phyloP scores from a whole-genome alignment of 2,329 filamentous ascomycete genomes.

The Tolypocladium guangdongense region DNA sequence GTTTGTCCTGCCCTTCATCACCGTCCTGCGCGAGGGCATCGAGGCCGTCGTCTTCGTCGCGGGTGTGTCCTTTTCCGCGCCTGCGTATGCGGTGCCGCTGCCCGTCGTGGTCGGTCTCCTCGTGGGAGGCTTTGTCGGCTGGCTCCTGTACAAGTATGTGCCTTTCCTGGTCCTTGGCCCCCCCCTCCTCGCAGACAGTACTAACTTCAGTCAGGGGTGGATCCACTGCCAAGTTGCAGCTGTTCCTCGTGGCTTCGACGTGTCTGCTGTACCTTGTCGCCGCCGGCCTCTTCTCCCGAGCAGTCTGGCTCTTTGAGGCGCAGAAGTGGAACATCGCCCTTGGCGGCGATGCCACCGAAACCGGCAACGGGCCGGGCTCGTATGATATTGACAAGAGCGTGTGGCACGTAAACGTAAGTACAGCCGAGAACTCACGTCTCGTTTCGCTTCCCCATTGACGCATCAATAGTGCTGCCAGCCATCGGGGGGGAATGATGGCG shows the following conservation, averaged over 20 bases:
- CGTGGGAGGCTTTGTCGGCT: constrained; percentile 58
- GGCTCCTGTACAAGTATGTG: constrained; percentile 64
- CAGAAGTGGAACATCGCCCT: constrained; percentile 57
- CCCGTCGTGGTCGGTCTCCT: constrained; percentile 62
- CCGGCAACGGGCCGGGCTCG: constrained; percentile 54
- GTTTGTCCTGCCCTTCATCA: constrained; percentile 80
- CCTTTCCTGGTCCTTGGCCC: neutral
- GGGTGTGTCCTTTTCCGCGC: constrained; percentile 67
- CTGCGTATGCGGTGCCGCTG: constrained; percentile 66
- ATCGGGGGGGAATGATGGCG: constrained; percentile 57
- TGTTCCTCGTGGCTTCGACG: constrained; percentile 73
- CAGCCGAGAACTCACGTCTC: neutral
- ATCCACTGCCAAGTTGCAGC: constrained; percentile 39
- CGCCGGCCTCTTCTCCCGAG: constrained; percentile 68
- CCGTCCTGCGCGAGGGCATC: constrained; percentile 75
- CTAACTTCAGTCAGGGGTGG: constrained; percentile 22
- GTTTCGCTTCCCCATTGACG: neutral
- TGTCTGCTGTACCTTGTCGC: constrained; percentile 78
- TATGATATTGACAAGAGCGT: constrained; percentile 71
- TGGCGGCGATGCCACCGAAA: constrained; percentile 43
- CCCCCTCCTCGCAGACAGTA: neutral
- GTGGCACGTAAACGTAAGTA: constrained; percentile 69
- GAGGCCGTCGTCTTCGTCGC: constrained; percentile 82
- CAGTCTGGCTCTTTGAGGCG: constrained; percentile 64
- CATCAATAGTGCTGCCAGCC: constrained; percentile 63